Evolutionary conservation across 306 rosid genomes (phyloP), one percentile per base, ranked within the genome.

Genomic region (Calophaca sinica): DNA sequence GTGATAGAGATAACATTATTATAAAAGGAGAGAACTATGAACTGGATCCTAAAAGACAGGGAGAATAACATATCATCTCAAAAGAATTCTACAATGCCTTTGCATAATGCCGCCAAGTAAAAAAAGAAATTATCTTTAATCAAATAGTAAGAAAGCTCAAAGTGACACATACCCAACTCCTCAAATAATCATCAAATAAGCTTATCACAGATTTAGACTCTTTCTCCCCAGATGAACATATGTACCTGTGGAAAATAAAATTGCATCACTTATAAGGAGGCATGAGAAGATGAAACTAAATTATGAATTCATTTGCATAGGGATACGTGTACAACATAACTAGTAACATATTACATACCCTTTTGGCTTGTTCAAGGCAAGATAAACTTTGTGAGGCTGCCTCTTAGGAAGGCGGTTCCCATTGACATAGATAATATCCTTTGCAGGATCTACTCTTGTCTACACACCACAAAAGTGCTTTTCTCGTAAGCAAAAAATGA

Each of bases 341-440:
- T 41, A 8, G 2, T 31, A 58, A 45, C 39, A 70, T 51, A 26
- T 49, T 29, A 51, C 92, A 76, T 70, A 94, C 98, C 98, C 98
- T 87, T 94, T 94, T 14, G 97, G 98, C 86, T 94, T 91, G 94
- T 94, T 94, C 78, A 94, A 82, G 5, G 97, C 97, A 75, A 94
- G 82, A 84, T 94, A 94, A 74, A 94, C 86, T 85, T 94, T 94
- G 12, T 84, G 81, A 70, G 98, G 91, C 86, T 89, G 91, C 81
- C 78, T 94, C 93, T 87, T 94, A 2, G 98, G 97, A 73, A 94
- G 97, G 13, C 98, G 92, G 76, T 77, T 94, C 39, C 98, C 98
- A 33, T 89, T 89, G 41, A 94, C 98, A 78, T 94, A 91, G 63
- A 94, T 91, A 68, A 82, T 62, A 81, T 94, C 98, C 88, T 83